These are phyloP conservation scores for Fagus crenata DNA, from an alignment of 306 rosid genomes.

Conservation along the genomic window DNA sequence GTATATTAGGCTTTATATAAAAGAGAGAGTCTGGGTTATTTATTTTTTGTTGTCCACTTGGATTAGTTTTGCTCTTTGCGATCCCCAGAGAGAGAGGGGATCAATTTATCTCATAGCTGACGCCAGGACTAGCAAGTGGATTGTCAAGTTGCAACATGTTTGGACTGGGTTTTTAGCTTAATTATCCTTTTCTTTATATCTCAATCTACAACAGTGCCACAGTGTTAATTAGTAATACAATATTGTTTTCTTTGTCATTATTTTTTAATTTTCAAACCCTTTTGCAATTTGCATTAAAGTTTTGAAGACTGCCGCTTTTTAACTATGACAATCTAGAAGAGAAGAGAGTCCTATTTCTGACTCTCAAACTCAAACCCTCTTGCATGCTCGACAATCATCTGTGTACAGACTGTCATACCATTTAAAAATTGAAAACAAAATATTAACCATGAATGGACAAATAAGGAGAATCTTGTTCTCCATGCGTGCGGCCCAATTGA, in stretches of 20 bases:
- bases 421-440: too few species aligned
- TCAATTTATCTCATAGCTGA: conserved; percentile 36
- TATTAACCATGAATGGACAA: too few species aligned
- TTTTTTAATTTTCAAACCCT: too few species aligned
- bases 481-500: background rate
- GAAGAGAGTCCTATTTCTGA: too few species aligned
- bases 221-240: conserved; percentile 6
- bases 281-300: too few species aligned
- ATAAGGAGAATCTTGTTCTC: too few species aligned
- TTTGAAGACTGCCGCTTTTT: too few species aligned
- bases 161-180: conserved; percentile 43
- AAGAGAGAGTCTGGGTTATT: conserved; percentile 7
- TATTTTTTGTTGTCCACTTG: conserved; percentile 40
- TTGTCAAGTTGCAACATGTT: conserved; percentile 75
- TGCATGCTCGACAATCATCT: too few species aligned
- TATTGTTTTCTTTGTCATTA: background rate
- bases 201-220: conserved; percentile 43
- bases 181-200: conserved; percentile 25
- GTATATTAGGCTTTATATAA: too few species aligned
- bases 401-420: too few species aligned
- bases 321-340: too few species aligned
- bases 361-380: too few species aligned
- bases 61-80: conserved; percentile 33
- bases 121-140: conserved; percentile 79
- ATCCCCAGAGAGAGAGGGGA: conserved; percentile 12